These are phyloP conservation scores for Mucor plumbeus DNA, from an alignment of 371 early-diverging fungal species.

Conservation along the genomic window DNA sequence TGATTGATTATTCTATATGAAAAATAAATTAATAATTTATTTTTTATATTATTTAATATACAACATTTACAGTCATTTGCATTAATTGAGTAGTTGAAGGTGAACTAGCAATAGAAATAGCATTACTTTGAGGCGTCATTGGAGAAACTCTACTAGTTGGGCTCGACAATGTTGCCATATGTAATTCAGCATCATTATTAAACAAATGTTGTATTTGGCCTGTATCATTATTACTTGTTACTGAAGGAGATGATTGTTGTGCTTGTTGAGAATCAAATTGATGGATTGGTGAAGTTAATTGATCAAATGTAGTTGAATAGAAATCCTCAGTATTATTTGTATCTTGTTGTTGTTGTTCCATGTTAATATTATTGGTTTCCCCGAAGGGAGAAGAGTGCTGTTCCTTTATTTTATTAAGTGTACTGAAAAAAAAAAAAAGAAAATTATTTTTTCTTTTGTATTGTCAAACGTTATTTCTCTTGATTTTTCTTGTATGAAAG, in stretches of 20 bases:
- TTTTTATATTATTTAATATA: background rate
- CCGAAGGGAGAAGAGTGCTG: constrained; percentile 8
- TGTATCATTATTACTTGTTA: background rate
- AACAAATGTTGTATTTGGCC: background rate
- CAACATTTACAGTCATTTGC: constrained; percentile 8
- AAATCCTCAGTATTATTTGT: background rate
- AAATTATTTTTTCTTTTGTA: background rate
- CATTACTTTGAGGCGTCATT: background rate
- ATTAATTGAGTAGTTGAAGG: constrained; percentile 15
- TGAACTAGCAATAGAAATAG: constrained; percentile 9
- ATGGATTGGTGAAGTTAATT: constrained; percentile 1
- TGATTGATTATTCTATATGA: constrained; percentile 8
- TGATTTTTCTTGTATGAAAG: background rate
- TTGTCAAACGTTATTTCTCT: no score
- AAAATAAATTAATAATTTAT: background rate
- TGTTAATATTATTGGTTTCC: constrained; percentile 8
- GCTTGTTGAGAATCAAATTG: constrained; percentile 13
- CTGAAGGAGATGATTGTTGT: constrained; percentile 1
- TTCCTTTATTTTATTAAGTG: constrained; percentile 2
- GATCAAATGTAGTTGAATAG: constrained; percentile 4
- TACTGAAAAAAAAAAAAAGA: background rate
- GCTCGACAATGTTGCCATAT: constrained; percentile 4
- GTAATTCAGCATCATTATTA: background rate
- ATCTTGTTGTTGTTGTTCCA: constrained; percentile 10
- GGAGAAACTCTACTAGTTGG: constrained; percentile 2